Evolutionary conservation across 805 yeast genomes (phyloP).

Genomic region (Yarrowia sp.): DNA sequence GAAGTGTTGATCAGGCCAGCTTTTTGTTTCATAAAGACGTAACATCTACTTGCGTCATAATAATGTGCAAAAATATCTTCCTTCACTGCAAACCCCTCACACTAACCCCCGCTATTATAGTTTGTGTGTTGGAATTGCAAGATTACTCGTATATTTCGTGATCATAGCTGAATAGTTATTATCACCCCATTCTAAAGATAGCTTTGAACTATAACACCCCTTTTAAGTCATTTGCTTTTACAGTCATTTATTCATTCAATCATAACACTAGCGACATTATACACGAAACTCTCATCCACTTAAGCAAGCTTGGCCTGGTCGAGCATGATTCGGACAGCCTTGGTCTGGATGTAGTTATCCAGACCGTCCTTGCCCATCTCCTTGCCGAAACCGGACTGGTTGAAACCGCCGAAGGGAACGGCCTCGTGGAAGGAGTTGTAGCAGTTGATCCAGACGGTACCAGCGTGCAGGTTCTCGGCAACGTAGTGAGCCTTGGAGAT

Average conservation of each 20-base stretch:
- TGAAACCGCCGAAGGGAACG: slow-evolving; percentile 80
- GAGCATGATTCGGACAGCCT: slow-evolving; percentile 60
- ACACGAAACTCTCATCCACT: not conserved
- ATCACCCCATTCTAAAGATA: too few species aligned
- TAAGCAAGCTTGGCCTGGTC: slow-evolving; percentile 21
- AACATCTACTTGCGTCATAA: too few species aligned
- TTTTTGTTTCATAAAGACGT: too few species aligned
- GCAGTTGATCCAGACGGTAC: slow-evolving; percentile 67
- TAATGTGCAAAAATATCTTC: too few species aligned
- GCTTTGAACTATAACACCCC: too few species aligned
- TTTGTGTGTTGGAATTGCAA: too few species aligned
- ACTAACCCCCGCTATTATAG: too few species aligned
- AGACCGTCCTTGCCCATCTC: slow-evolving; percentile 76
- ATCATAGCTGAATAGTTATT: too few species aligned
- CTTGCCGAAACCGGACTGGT: slow-evolving; percentile 75
- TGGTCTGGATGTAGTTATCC: slow-evolving; percentile 65
- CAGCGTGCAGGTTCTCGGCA: slow-evolving; percentile 60
- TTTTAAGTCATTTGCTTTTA: too few species aligned
- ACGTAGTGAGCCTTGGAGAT: slow-evolving; percentile 61
- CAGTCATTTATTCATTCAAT: slow-evolving; percentile 2
- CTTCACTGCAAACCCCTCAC: too few species aligned
- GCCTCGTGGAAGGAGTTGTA: slow-evolving; percentile 61
- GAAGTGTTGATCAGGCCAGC: too few species aligned
- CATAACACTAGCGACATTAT: slow-evolving; percentile 7
- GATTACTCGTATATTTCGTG: too few species aligned